Conservation (phyloP, 306 rosid genomes). For the Inga laurina region DNA sequence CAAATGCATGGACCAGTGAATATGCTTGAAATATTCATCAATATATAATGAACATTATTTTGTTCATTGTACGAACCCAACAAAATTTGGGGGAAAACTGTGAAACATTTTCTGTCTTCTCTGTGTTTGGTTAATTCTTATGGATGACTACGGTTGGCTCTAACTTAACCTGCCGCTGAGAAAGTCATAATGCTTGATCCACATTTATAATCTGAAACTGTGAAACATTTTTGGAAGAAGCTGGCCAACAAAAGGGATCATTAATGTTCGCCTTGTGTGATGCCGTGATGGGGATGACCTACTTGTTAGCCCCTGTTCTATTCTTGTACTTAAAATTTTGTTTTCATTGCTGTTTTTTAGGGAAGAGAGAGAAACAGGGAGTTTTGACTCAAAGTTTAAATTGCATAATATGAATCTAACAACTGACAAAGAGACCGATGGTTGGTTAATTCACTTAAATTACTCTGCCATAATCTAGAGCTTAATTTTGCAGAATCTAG, state of each 20-base stretch:
- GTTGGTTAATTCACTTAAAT: too few relatives aligned
- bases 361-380: neutral
- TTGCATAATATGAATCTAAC: slow-evolving; percentile 11
- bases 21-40: too few relatives aligned
- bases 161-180: neutral
- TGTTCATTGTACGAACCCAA: too few relatives aligned
- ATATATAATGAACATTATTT: too few relatives aligned
- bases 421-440: neutral
- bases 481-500: too few relatives aligned
- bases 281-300: neutral
- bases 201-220: neutral
- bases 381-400: neutral
- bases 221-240: neutral
- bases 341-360: neutral
- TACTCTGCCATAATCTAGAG: too few relatives aligned
- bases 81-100: too few relatives aligned
- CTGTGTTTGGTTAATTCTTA: too few relatives aligned
- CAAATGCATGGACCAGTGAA: too few relatives aligned
- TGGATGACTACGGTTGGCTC: too few relatives aligned
- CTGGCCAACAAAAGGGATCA: neutral
- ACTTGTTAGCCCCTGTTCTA: neutral
- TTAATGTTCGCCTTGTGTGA: neutral
- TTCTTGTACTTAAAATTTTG: neutral
- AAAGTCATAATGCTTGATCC: neutral
- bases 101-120: too few relatives aligned